phyloP scores from a whole-genome alignment of 1,139 yeast genomes.

The Suhomyces terraborum region DNA sequence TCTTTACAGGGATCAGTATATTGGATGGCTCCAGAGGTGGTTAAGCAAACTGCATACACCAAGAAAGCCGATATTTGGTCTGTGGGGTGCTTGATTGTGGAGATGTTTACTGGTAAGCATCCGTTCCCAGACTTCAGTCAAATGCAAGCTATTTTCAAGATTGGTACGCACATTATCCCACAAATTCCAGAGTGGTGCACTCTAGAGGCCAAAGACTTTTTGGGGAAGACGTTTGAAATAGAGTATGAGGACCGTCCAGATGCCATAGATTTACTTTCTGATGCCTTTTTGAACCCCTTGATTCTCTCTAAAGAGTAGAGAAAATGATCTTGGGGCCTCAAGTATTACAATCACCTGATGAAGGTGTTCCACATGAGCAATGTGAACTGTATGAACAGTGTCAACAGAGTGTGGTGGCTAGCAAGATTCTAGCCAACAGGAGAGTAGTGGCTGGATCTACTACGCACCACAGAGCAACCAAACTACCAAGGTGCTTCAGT shows the following conservation, averaged over 20 bases:
- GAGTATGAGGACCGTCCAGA: constrained; percentile 74
- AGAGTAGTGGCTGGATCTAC: too few relatives aligned
- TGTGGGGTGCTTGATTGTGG: constrained; percentile 86
- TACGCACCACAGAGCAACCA: too few relatives aligned
- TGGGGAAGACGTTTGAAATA: constrained; percentile 67
- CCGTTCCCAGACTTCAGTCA: constrained; percentile 93
- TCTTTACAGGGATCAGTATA: constrained; percentile 92
- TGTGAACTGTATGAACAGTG: too few relatives aligned
- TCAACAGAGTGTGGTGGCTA: too few relatives aligned
- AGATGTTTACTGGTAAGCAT: constrained; percentile 93
- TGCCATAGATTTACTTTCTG: constrained; percentile 68
- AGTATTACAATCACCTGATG: not conserved
- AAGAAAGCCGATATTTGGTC: constrained; percentile 96
- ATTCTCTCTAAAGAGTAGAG: constrained; percentile 41
- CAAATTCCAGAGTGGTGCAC: constrained; percentile 79
- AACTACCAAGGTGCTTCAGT: too few relatives aligned
- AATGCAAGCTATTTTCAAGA: constrained; percentile 93
- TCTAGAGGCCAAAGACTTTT: constrained; percentile 65
- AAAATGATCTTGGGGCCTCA: not conserved
- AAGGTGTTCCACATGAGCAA: too few relatives aligned
- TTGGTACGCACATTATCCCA: constrained; percentile 81
- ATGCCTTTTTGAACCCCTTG: constrained; percentile 58
- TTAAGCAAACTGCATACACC: constrained; percentile 85
- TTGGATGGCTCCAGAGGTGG: constrained; percentile 99
- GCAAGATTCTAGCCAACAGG: too few relatives aligned